A percentile compares a stretch with the other conserved stretches of the same genome.
These are phyloP conservation scores for Colletotrichum lentis DNA, from an alignment of 2,329 filamentous ascomycete species.

Conservation along the genomic window DNA sequence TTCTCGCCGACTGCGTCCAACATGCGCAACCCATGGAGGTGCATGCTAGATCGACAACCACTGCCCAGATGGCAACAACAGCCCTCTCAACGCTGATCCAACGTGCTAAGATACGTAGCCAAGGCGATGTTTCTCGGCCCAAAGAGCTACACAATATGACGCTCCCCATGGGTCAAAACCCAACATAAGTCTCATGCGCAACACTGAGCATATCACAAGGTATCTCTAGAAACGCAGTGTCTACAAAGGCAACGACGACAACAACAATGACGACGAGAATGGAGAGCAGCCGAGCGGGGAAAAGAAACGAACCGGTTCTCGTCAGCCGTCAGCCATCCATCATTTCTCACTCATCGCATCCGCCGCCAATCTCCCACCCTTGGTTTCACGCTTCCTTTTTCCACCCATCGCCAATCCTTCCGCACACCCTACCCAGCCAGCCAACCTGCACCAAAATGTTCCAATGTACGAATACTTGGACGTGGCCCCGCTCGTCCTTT, in stretches of 20 bases:
- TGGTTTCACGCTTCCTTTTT: slow-evolving; percentile 19
- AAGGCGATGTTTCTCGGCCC: too few relatives aligned
- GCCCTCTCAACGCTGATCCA: neutral
- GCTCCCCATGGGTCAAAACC: too few relatives aligned
- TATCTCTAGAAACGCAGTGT: too few relatives aligned
- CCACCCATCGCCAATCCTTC: slow-evolving; percentile 13
- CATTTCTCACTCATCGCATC: slow-evolving; percentile 30
- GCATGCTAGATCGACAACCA: slow-evolving; percentile 31
- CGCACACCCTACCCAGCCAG: slow-evolving; percentile 5
- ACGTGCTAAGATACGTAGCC: neutral
- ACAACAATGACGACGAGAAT: neutral
- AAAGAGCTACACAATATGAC: too few relatives aligned
- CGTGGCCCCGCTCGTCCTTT: neutral
- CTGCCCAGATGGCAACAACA: slow-evolving; percentile 10
- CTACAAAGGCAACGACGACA: neutral
- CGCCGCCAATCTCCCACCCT: slow-evolving; percentile 23
- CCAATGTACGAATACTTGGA: neutral
- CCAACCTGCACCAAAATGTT: neutral
- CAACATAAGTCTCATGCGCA: too few relatives aligned
- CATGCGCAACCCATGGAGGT: slow-evolving; percentile 15
- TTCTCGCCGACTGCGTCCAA: slow-evolving; percentile 33
- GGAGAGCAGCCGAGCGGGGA: neutral
- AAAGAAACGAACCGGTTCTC: slow-evolving; percentile 25
- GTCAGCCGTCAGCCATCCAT: slow-evolving; percentile 22
- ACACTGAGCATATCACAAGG: too few relatives aligned